Base-by-base conservation (phyloP, 257 asterid genomes). In the Ophiorrhiza pumila region DNA sequence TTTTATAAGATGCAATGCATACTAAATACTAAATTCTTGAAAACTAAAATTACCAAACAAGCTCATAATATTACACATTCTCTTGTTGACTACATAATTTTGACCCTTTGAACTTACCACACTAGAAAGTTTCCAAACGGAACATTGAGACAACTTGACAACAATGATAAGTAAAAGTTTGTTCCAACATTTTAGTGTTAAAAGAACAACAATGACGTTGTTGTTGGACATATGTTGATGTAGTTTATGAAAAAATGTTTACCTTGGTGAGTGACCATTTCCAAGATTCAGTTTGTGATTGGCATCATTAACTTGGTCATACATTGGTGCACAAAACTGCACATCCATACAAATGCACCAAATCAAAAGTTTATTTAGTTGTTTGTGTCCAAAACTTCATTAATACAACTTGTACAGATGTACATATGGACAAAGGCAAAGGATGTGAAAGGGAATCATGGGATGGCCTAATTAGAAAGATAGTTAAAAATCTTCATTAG, bases 201-300 rank as follows among this genome's bases (percentile, higher is more conserved):
- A 11, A 1, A n/a, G n/a, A 11, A 11, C 7, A 31, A 58, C 14
- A n/a, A 70, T 55, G 65, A 12, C 9, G 15, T 42, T 25, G 71
- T 37, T 12, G 32, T 50, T 53, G 63, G 73, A 68, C 50, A 35
- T 23, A 69, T 29, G 73, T 34, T 29, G 37, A 37, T 69, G 74
- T 35, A 52, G 31, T 69, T 52, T 69, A 69, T 39, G 74, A 55
- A 0, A 49, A 39, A 22, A 27, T 50, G 25, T 20, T 31, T 37
- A 39, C 34, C 52, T 39, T 12, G 7, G 18, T 3, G 18, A 62
- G 34, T 22, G 69, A 63, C 32, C 25, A 2, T 20, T 39, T 39
- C 37, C 63, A 57, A 57, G 37, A 27, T 12, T 13, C 63, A 12
- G 37, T 39, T 22, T 41, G 69, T 22, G 35, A 64, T 64, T 64